Percentiles rank a stretch among this genome's conserved stretches.
Evolutionary conservation across 768 basidiomycete species (phyloP).

Genomic region (Xanthoconium stramineum): DNA sequence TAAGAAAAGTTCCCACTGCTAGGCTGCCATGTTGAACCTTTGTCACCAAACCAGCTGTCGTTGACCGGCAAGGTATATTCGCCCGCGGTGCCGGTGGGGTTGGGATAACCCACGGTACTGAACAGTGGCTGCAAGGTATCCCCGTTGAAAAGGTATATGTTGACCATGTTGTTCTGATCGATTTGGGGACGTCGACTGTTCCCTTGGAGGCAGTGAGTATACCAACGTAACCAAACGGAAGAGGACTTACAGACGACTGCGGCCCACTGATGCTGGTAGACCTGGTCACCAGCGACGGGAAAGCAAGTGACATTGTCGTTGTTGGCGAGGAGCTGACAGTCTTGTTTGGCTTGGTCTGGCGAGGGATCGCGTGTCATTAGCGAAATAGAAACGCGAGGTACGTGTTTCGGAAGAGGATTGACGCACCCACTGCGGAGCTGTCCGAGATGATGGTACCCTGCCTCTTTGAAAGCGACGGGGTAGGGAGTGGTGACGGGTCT

Average conservation of each 20-base stretch:
- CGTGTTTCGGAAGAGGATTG: constrained; percentile 3
- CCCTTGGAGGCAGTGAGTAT: constrained; percentile 45
- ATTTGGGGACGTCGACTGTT: constrained; percentile 69
- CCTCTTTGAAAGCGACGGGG: constrained; percentile 13
- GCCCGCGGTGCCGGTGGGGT: constrained; percentile 57
- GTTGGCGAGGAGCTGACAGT: constrained; percentile 56
- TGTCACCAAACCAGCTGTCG: constrained; percentile 69
- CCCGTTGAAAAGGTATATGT: constrained; percentile 76
- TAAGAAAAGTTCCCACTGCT: constrained; percentile 50
- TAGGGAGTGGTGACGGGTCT: constrained; percentile 24
- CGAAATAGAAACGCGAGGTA: constrained; percentile 3
- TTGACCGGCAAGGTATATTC: constrained; percentile 53
- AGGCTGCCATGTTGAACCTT: constrained; percentile 45
- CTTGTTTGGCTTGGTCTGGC: constrained; percentile 37
- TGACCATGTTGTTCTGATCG: constrained; percentile 58
- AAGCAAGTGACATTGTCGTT: constrained; percentile 80
- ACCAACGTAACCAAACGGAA: constrained; percentile 6
- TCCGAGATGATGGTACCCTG: constrained; percentile 29
- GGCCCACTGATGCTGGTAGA: constrained; percentile 74
- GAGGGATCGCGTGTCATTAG: constrained; percentile 9
- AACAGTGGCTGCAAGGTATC: constrained; percentile 54
- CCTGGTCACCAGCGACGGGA: constrained; percentile 50
- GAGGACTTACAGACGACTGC: constrained; percentile 72
- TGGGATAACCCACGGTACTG: constrained; percentile 44
- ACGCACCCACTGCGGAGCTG: constrained; percentile 25